phyloP scores from a whole-genome alignment of 2,329 filamentous ascomycete species.

The Gaeumannomyces sp. region DNA sequence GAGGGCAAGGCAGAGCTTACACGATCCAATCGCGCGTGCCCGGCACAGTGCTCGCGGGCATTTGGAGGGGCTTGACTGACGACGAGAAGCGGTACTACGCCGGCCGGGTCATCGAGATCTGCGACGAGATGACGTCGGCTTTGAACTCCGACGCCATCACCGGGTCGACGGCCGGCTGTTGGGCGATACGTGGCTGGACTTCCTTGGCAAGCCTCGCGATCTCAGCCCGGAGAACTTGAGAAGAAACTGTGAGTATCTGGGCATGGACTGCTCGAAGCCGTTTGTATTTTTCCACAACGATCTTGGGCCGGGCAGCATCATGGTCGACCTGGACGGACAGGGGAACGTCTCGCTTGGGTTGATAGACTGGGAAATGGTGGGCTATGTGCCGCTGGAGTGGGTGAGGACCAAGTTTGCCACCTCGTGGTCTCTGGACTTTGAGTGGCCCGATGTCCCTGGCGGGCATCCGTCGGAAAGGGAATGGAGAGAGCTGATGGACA shows the following conservation, averaged over 20 bases:
- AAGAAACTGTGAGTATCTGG: constrained; percentile 12
- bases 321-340: constrained; percentile 9
- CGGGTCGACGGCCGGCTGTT: neutral
- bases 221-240: constrained; percentile 8
- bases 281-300: constrained; percentile 13
- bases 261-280: constrained; percentile 1
- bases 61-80: constrained; percentile 13
- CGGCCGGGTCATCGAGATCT: constrained; percentile 10
- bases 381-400: constrained; percentile 12
- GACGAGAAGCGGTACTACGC: constrained; percentile 8
- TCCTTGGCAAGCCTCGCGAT: neutral
- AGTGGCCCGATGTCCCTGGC: neutral
- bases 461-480: neutral
- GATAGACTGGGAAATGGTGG: constrained; percentile 12
- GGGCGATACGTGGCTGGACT: neutral
- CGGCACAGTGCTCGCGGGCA: constrained; percentile 14
- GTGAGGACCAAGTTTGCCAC: constrained; percentile 13
- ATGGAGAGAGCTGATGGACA: neutral
- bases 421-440: neutral
- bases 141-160: neutral
- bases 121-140: constrained; percentile 7
- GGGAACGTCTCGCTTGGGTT: constrained; percentile 9
- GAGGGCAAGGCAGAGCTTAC: neutral
- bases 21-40: constrained; percentile 5
- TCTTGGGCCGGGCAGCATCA: constrained; percentile 15